Percentiles rank a stretch among this genome's conserved stretches.
Conservation (phyloP, 1,284 basidiomycete genomes). For the Irpex rosettiformis region DNA sequence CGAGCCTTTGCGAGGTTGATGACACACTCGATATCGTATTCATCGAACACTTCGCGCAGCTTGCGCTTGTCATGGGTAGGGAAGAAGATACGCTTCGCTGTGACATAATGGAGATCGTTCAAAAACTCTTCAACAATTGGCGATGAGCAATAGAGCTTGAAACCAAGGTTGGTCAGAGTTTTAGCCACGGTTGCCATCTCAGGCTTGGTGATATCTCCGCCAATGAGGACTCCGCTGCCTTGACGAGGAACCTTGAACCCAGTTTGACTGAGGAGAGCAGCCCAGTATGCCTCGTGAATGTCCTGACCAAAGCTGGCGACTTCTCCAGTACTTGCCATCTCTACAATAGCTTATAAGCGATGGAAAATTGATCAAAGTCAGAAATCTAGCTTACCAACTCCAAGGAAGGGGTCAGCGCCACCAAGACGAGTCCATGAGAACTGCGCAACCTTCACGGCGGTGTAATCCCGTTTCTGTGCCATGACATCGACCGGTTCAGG, state of each 20-base stretch:
- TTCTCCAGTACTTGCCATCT: slow-evolving; percentile 99
- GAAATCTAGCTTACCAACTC: slow-evolving; percentile 70
- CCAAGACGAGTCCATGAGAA: slow-evolving; percentile 97
- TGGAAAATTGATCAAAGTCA: neutral
- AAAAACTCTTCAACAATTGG: slow-evolving; percentile 79
- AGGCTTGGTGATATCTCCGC: slow-evolving; percentile 80
- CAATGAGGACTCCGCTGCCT: slow-evolving; percentile 84
- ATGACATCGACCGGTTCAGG: slow-evolving; percentile 95
- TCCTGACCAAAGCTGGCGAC: slow-evolving; percentile 97
- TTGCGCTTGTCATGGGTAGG: slow-evolving; percentile 97
- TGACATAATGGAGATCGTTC: slow-evolving; percentile 77
- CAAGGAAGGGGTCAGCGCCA: slow-evolving; percentile 96
- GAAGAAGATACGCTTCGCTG: slow-evolving; percentile 91
- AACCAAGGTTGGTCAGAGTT: slow-evolving; percentile 75
- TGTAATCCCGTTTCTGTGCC: slow-evolving; percentile 88
- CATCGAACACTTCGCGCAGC: slow-evolving; percentile 89
- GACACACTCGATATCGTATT: slow-evolving; percentile 94
- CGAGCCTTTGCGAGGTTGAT: slow-evolving; percentile 90
- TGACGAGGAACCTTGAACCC: slow-evolving; percentile 86
- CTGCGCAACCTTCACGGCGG: slow-evolving; percentile 96
- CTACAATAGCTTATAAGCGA: slow-evolving; percentile 34
- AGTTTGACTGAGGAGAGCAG: slow-evolving; percentile 83
- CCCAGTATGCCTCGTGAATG: slow-evolving; percentile 97
- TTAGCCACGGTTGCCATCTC: slow-evolving; percentile 83
- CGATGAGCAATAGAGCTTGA: slow-evolving; percentile 91